Conservation (phyloP, 78 protist species). For the Planoprotostelium fungivorum region DNA sequence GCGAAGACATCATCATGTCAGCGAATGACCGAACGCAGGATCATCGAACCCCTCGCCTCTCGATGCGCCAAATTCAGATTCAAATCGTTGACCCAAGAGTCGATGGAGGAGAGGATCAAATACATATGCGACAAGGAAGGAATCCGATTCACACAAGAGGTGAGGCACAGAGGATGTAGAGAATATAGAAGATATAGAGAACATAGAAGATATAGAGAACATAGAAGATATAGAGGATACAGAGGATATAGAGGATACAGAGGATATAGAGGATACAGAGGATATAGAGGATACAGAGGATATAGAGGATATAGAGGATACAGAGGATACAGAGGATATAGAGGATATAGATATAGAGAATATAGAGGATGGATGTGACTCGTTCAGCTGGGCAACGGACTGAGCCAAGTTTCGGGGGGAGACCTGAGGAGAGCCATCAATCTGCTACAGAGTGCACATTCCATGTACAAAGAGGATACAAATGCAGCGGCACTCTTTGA, state of each 20-base stretch:
- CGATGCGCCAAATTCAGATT: constrained; percentile 98
- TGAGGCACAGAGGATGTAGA: constrained; percentile 10
- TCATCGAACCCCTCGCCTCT: constrained; percentile 96
- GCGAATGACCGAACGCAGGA: constrained; percentile 8
- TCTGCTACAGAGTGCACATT: constrained; percentile 74
- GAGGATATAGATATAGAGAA: too few species aligned
- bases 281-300: too few species aligned
- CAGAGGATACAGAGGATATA: too few species aligned
- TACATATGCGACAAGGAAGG: constrained; percentile 63
- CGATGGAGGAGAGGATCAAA: constrained; percentile 56
- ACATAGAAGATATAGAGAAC: too few species aligned
- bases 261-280: too few species aligned
- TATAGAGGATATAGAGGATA: too few species aligned
- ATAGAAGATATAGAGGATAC: too few species aligned
- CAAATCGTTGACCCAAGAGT: constrained; percentile 69
- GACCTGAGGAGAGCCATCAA: constrained; percentile 91
- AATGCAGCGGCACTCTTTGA: constrained; percentile 12
- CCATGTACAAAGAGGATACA: constrained; percentile 31
- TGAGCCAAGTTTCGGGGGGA: constrained; percentile 74
- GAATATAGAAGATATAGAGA: background rate
- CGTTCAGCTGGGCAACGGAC: constrained; percentile 3
- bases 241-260: too few species aligned
- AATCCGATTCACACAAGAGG: constrained; percentile 1
- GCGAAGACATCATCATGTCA: background rate
- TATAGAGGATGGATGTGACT: too few species aligned